A percentile compares a stretch with the other conserved stretches of the same genome.
Conservation (phyloP, 306 rosid species). For the Aeschynomene evenia region DNA sequence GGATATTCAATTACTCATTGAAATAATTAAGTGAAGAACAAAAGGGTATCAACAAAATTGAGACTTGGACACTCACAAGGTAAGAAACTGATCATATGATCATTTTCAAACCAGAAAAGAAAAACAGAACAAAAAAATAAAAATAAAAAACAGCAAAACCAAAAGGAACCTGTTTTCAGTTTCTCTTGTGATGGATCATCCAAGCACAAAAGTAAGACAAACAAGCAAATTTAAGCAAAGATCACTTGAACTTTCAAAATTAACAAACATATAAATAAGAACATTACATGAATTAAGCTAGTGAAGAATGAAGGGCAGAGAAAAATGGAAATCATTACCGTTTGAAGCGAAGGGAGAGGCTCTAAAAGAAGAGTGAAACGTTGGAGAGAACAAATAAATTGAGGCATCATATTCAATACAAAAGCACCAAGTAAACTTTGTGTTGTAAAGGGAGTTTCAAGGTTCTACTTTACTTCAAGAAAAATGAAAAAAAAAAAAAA, state of each 20-base stretch:
- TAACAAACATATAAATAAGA: constrained; percentile 8
- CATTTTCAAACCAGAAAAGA: background rate
- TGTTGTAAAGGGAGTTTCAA: background rate
- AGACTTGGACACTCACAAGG: constrained; percentile 20
- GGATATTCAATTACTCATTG: background rate
- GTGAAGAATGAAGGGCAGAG: background rate
- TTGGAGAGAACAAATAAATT: background rate
- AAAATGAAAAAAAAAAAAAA: background rate
- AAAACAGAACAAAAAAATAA: background rate
- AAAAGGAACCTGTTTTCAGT: background rate
- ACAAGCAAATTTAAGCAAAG: background rate
- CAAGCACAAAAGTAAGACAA: background rate
- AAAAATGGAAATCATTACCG: constrained; percentile 27
- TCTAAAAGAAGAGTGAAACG: background rate
- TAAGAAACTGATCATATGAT: constrained; percentile 9
- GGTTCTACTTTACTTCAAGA: background rate
- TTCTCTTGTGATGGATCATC: constrained; percentile 20
- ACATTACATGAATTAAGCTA: background rate
- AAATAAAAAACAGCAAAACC: background rate
- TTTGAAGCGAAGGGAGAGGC: constrained; percentile 22
- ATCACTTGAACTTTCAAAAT: background rate
- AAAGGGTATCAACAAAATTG: background rate
- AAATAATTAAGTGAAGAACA: constrained; percentile 8
- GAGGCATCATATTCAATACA: background rate
- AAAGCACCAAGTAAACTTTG: background rate